These are phyloP conservation scores for Neurospora sp. DNA, from an alignment of 495 filamentous ascomycete genomes.

Conservation along the genomic window DNA sequence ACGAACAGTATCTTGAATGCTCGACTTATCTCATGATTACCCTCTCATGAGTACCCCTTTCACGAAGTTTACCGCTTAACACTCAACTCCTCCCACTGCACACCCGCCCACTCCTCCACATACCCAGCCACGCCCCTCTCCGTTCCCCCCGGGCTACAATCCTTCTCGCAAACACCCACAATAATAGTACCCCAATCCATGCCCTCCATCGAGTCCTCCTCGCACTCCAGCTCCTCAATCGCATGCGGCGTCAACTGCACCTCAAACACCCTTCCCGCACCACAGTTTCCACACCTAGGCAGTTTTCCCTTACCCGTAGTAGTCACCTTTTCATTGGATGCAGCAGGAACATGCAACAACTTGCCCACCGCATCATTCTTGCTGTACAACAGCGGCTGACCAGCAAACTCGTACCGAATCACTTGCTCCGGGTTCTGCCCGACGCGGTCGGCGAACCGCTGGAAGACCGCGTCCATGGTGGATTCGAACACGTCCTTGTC, in stretches of 20 bases:
- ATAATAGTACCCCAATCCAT: conserved; percentile 99
- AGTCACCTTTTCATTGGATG: conserved; percentile 12
- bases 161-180: conserved; percentile 62
- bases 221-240: conserved; percentile 78
- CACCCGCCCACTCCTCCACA: conserved; percentile 90
- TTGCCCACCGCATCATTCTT: conserved; percentile 65
- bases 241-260: conserved; percentile 85
- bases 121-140: conserved; percentile 36
- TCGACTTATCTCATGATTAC: neutral
- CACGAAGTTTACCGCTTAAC: conserved; percentile 13
- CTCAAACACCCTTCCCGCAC: conserved; percentile 62
- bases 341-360: conserved; percentile 30
- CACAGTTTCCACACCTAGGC: conserved; percentile 70
- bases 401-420: conserved; percentile 83
- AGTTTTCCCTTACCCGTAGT: conserved; percentile 33
- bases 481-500: conserved; percentile 79
- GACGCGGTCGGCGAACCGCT: conserved; percentile 79
- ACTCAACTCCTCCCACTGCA: conserved; percentile 84
- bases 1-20: neutral
- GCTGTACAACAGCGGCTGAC: conserved; percentile 71
- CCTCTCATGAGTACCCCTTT: neutral
- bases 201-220: conserved; percentile 67
- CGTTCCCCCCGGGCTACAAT: conserved; percentile 21
- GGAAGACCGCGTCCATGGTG: conserved; percentile 76
- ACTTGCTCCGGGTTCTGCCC: conserved; percentile 90